Evolutionary conservation across 1,284 basidiomycete species (phyloP).

Genomic region (Trametes polyzona): DNA sequence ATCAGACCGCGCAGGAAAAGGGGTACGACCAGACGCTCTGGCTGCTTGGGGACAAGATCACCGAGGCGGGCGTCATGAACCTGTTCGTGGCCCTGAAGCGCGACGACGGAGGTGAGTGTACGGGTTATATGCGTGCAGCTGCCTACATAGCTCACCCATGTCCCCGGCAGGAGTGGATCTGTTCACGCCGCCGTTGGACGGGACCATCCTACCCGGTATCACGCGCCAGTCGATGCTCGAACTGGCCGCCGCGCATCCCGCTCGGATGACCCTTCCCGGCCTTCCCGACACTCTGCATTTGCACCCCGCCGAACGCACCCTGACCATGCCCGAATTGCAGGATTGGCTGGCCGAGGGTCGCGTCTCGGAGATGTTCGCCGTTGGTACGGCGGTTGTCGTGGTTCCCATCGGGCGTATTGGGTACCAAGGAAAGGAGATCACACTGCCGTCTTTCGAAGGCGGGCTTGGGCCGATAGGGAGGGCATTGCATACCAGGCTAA

Average conservation of each 20-base stretch:
- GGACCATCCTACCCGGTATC: slow-evolving; percentile 74
- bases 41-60: slow-evolving; percentile 46
- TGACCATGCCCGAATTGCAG: slow-evolving; percentile 68
- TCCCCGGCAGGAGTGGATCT: slow-evolving; percentile 56
- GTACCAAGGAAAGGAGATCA: slow-evolving; percentile 53
- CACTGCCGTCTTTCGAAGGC: slow-evolving; percentile 47
- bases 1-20: slow-evolving; percentile 59
- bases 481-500: slow-evolving; percentile 57
- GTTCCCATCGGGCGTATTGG: slow-evolving; percentile 62
- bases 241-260: slow-evolving; percentile 56
- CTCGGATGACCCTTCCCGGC: slow-evolving; percentile 40
- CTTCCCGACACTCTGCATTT: slow-evolving; percentile 46
- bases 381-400: slow-evolving; percentile 74
- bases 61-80: slow-evolving; percentile 68
- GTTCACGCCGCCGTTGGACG: slow-evolving; percentile 77
- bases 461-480: slow-evolving; percentile 60
- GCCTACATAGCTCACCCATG: neutral
- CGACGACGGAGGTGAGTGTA: slow-evolving; percentile 46
- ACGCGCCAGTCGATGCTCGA: slow-evolving; percentile 75
- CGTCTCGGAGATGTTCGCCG: slow-evolving; percentile 72
- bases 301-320: slow-evolving; percentile 57
- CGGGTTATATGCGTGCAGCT: neutral
- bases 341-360: slow-evolving; percentile 50
- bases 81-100: slow-evolving; percentile 57
- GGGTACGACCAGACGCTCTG: slow-evolving; percentile 79